Conservation (phyloP, 495 filamentous ascomycete genomes). For the Xylaria grammica region DNA sequence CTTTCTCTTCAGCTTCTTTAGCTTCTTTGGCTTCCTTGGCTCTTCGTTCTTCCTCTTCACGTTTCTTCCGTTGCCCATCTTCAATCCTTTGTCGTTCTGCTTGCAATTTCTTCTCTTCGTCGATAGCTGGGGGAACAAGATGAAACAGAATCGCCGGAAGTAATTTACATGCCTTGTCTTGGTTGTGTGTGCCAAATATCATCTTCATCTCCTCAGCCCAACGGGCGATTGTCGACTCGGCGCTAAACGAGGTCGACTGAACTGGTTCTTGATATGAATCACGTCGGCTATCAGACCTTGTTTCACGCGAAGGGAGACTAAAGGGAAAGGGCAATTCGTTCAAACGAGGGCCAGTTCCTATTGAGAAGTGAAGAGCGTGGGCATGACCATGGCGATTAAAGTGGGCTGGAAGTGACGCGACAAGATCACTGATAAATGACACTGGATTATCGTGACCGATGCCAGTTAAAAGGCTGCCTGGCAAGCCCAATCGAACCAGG, state of each 20-base stretch:
- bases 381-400: conserved; percentile 40
- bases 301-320: conserved; percentile 37
- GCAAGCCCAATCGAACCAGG: conserved; percentile 45
- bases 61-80: conserved; percentile 67
- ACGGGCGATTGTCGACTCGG: conserved; percentile 69
- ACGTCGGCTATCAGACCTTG: conserved; percentile 46
- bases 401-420: conserved; percentile 33
- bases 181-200: conserved; percentile 70
- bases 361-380: conserved; percentile 46
- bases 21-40: conserved; percentile 62
- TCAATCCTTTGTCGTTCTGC: conserved; percentile 65
- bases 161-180: conserved; percentile 75
- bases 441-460: conserved; percentile 42
- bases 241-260: conserved; percentile 71
- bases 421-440: conserved; percentile 49
- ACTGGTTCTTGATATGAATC: conserved; percentile 52
- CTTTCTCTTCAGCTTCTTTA: conserved; percentile 66
- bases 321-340: conserved; percentile 46
- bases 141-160: conserved; percentile 69
- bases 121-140: conserved; percentile 83
- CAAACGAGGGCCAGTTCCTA: conserved; percentile 45
- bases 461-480: conserved; percentile 32
- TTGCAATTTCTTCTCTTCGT: conserved; percentile 69
- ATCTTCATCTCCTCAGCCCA: conserved; percentile 94
- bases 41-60: conserved; percentile 59